Base-by-base conservation (phyloP, 441 rosid species). In the Aquilaria agallochum region DNA sequence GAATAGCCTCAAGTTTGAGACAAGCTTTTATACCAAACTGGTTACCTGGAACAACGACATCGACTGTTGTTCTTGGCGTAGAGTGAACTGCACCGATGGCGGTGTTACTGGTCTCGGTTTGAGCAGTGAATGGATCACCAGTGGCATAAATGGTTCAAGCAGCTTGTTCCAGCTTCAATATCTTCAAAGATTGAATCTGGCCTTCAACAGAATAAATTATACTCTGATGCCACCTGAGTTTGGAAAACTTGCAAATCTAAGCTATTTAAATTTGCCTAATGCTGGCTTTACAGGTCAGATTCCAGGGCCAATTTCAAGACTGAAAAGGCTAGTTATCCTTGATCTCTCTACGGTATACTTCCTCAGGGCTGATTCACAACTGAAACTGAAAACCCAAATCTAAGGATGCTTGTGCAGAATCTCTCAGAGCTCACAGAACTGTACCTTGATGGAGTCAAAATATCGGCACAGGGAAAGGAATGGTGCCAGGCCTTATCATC, bases 401-500 rank as follows among this genome's bases (percentile, higher is more conserved):
- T 85, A 2, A 42, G n/a, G 30, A 56, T 15, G 45, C 52, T 86
- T 2, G 42, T 78, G 0, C 60, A n/a, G 20, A 76, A 68, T 47
- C 70, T 87, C 9, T 9, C 6, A 0, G 55, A 60, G 50, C 65
- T 87, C 5, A 58, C 2, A 36, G 72, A 68, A 55, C 60, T 86
- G 2, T 3, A 50, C 60, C 81, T 82, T 13, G 83, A 83, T 4
- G 80, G 83, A 12, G 77, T 79, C 2, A 73, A 69, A 40, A 46
- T 84, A 48, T 76, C 87, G 1, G 73, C 75, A 1, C 1, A 2
- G 0, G 78, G 77, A n/a, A 36, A 6, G 7, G 67, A 73, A 5
- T 80, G 71, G 85, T 56, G 86, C 58, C 67, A 27, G 2, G 76
- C 77, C 0, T 7, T 87, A n/a, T 79, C 88, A 5, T 66, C 81